A percentile compares a stretch with the other conserved stretches of the same genome.
phyloP scores from a whole-genome alignment of 2,329 filamentous ascomycete genomes.

The Berkeleyomyces rouxiae region DNA sequence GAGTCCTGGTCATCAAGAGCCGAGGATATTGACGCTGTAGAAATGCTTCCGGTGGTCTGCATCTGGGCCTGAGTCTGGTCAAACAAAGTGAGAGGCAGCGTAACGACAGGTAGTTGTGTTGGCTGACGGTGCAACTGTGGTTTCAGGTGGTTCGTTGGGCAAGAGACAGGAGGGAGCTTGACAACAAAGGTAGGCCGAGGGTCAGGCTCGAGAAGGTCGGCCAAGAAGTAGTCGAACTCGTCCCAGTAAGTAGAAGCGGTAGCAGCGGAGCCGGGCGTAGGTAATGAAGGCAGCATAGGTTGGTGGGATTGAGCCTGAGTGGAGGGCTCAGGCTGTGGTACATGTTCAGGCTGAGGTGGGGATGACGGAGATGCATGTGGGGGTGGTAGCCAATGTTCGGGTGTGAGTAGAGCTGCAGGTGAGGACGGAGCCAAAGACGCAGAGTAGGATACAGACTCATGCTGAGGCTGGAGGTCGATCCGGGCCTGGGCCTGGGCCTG shows the following conservation, averaged over 20 bases:
- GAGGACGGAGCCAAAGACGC: background rate
- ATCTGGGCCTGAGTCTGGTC: background rate
- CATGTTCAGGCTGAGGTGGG: background rate
- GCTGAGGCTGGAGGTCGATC: background rate
- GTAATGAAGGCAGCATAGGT: background rate
- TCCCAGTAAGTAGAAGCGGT: background rate
- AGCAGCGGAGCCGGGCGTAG: background rate
- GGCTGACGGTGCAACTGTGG: background rate
- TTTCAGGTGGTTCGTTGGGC: background rate
- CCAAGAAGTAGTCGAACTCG: conserved; percentile 14
- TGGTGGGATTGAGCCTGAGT: background rate
- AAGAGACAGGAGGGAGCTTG: background rate
- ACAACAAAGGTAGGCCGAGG: conserved; percentile 26
- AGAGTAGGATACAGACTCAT: background rate
- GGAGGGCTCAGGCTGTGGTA: background rate
- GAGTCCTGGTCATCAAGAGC: conserved; percentile 10
- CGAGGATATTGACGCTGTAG: conserved; percentile 2
- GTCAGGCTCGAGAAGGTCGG: conserved; percentile 26
- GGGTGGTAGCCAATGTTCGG: background rate
- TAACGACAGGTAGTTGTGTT: background rate
- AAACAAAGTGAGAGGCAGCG: background rate
- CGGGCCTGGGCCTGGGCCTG: background rate
- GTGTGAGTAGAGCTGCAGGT: background rate
- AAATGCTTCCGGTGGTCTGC: conserved; percentile 1
- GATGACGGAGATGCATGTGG: background rate